These are phyloP conservation scores for Candida palmyrensis DNA, from an alignment of 805 yeast species.

Conservation along the genomic window DNA sequence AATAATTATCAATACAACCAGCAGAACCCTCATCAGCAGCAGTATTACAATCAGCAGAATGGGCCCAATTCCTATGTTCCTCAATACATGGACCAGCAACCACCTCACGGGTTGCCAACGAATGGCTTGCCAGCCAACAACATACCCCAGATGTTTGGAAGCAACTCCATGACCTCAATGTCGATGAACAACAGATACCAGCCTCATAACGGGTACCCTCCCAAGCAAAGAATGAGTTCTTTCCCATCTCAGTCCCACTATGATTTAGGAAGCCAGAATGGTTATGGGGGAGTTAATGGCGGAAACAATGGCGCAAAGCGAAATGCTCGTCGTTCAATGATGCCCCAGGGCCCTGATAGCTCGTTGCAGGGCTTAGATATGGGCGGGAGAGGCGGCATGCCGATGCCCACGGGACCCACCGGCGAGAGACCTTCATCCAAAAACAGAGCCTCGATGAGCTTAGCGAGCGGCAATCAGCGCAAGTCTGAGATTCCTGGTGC, in stretches of 20 bases:
- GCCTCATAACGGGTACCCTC: conserved; percentile 10
- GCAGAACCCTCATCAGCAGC: neutral
- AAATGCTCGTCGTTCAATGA: conserved; percentile 31
- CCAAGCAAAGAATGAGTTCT: conserved; percentile 11
- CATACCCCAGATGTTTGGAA: conserved; percentile 18
- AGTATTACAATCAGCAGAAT: conserved; percentile 2
- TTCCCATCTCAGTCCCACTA: conserved; percentile 10
- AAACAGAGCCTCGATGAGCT: conserved; percentile 1
- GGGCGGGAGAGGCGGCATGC: conserved; percentile 47
- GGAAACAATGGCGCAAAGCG: conserved; percentile 16
- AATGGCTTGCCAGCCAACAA: conserved; percentile 21
- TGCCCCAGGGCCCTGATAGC: conserved; percentile 27
- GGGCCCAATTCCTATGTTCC: conserved; percentile 3
- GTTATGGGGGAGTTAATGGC: conserved; percentile 6
- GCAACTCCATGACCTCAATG: conserved; percentile 10
- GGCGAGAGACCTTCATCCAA: conserved; percentile 3
- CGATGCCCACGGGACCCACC: conserved; percentile 26
- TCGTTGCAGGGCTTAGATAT: conserved; percentile 28
- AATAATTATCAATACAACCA: neutral
- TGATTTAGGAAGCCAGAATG: conserved; percentile 5
- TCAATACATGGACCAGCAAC: conserved; percentile 21
- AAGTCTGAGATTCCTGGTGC: conserved; percentile 11
- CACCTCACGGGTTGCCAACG: conserved; percentile 27
- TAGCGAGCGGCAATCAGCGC: conserved; percentile 12
- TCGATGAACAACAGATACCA: conserved; percentile 10